Conservation (phyloP, 2,329 filamentous ascomycete genomes). For the Sphaerulina populicola region DNA sequence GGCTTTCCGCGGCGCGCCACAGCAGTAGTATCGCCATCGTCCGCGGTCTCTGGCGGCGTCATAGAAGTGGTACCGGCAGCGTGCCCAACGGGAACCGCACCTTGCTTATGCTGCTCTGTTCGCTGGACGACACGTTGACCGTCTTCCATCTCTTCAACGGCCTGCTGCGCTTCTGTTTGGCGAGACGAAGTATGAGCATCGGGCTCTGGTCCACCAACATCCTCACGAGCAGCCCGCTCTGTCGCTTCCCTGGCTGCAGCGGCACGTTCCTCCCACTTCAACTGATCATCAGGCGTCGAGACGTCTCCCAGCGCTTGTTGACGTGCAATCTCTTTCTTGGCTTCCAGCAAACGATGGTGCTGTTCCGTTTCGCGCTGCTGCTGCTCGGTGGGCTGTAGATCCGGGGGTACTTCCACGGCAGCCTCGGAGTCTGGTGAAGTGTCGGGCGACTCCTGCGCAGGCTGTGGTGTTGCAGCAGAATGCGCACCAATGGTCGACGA, state of each 20-base stretch:
- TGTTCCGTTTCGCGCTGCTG: constrained; percentile 44
- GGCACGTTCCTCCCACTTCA: constrained; percentile 44
- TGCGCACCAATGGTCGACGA: constrained; percentile 61
- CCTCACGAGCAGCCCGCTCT: constrained; percentile 39
- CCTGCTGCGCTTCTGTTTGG: constrained; percentile 23
- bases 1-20: constrained; percentile 18
- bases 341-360: constrained; percentile 45
- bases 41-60: constrained; percentile 2
- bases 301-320: constrained; percentile 37
- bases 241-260: constrained; percentile 29
- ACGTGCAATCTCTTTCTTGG: constrained; percentile 42
- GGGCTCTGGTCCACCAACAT: constrained; percentile 24
- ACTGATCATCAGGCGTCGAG: constrained; percentile 52
- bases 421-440: constrained; percentile 30
- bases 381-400: constrained; percentile 32
- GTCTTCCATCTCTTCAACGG: constrained; percentile 20
- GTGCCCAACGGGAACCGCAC: constrained; percentile 17
- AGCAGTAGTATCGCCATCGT: constrained; percentile 24
- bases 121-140: constrained; percentile 1
- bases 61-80: not conserved
- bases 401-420: constrained; percentile 25
- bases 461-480: constrained; percentile 63
- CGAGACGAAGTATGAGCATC: constrained; percentile 15
- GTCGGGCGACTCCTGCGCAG: constrained; percentile 43
- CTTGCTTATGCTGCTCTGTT: constrained; percentile 1